Evolutionary conservation across 2,329 filamentous ascomycete genomes (phyloP), one percentile per base, ranked within the genome.

Genomic region (Passalora sequoiae): DNA sequence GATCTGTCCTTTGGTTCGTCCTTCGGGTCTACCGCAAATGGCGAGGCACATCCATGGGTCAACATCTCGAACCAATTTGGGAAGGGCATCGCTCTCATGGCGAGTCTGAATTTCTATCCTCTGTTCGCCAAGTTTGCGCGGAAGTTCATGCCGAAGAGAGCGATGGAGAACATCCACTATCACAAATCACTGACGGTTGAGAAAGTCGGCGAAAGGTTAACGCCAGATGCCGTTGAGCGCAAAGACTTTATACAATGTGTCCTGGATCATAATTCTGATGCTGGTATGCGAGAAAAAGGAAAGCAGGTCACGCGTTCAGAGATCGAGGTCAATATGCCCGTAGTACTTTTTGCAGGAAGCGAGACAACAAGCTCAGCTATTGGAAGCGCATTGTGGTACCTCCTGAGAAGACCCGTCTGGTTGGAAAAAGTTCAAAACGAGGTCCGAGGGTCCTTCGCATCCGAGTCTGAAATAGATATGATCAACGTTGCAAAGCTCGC

Each of bases 1-100:
- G 43, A 46, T 33, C 20, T 46, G 13, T 33, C 21, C 10, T 46
- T 46, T 21, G 43, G 43, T n/a, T 30, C 29, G n/a, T 35, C 31
- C 3, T 46, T 46, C 16, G 40, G 31, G 3, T 36, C 30, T 6
- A 32, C 19, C 6, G 22, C 29, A 21, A 7, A 37, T 6, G 40
- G 40, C 5, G 30, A 37, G 37, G 22, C 40, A 15, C 40, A 43
- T 22, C 20, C 40, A 6, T 43, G 40, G 40, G 40, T 43, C 8
- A 24, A 43, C 20, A 43, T 43, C 17, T 43, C 40, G 16, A 43
- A 29, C 24, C n/a, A 28, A 7, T 43, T 43, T 13, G 40, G 40
- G 4, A 37, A 43, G n/a, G 40, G 40, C 6, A 29, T 43, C 10
- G 40, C 31, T 7, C 25, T 43, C 3, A 30, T 37, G 21, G 40